Conservation (phyloP, 805 yeast genomes). For the Millerozyma miso region DNA sequence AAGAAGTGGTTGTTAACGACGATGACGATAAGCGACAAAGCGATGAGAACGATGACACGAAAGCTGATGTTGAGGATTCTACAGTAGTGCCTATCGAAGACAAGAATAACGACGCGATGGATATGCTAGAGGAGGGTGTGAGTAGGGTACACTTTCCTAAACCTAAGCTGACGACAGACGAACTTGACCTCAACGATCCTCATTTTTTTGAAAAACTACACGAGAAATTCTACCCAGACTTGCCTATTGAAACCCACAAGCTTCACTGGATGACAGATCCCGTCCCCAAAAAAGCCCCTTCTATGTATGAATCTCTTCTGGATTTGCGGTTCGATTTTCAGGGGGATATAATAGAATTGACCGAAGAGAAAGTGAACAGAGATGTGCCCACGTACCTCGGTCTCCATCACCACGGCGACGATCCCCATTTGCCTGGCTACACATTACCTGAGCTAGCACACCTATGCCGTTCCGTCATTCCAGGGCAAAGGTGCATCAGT, state of each 20-base stretch:
- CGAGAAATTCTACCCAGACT: constrained; percentile 82
- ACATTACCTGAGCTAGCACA: constrained; percentile 80
- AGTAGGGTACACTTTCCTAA: constrained; percentile 62
- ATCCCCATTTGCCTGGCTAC: constrained; percentile 89
- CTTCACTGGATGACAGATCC: constrained; percentile 90
- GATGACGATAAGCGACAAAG: constrained; percentile 25
- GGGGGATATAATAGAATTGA: constrained; percentile 65
- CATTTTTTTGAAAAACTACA: constrained; percentile 75
- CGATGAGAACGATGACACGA: constrained; percentile 27
- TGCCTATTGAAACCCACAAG: constrained; percentile 77
- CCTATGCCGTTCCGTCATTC: constrained; percentile 68
- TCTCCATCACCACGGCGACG: constrained; percentile 86
- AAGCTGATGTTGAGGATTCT: constrained; percentile 47
- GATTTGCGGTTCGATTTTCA: constrained; percentile 85
- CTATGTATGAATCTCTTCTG: constrained; percentile 49
- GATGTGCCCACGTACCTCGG: constrained; percentile 58
- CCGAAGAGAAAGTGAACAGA: constrained; percentile 11
- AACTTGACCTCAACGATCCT: constrained; percentile 68
- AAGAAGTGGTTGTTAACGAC: constrained; percentile 23
- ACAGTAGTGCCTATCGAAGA: constrained; percentile 39
- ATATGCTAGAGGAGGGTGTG: constrained; percentile 36
- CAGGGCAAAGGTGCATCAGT: constrained; percentile 84
- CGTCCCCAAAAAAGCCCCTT: constrained; percentile 36
- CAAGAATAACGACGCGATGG: constrained; percentile 34
- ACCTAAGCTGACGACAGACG: constrained; percentile 31